Evolutionary conservation across 2,329 filamentous ascomycete species (phyloP), one percentile per base, ranked within the genome.

Genomic region (Beauveria rudraprayagi): DNA sequence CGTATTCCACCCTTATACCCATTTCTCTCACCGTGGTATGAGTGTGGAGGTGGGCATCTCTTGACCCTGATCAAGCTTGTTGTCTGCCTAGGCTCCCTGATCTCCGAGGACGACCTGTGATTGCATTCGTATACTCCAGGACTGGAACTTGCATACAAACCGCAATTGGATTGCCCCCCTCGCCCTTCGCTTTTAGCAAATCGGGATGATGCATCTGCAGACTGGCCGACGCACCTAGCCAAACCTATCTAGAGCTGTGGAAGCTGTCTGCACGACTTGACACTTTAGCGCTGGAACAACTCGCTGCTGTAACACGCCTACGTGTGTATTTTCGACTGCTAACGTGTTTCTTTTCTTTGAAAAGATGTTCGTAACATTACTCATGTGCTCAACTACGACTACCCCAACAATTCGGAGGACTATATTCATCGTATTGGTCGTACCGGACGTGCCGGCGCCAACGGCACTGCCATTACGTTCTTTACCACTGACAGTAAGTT

Each of bases 311-410:
- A 77, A 61, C 75, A 72, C 69, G 71, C 70, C 72, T 60, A 67
- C 70, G 74, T 70, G 74, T 74, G 72, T 52, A 55, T 51, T 37
- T 76, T 76, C 80, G 79, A 78, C 81, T 83, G 80, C 91, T 96
- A 95, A 96, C 90, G 83, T 85, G 77, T 83, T 75, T 80, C 76
- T 81, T 72, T 79, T 66, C 71, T 70, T 70, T 72, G 71, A 73
- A 74, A 97, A 97, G 94, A 99, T 89, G 94, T 99, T 83, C 93
- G 92, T 81, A 96, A 99, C 85, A 99, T 99, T 82, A 97, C 94
- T 80, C 94, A 99, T 82, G 94, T 99, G 80, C 85, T 99, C 81
- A 97, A 97, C 87, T 97, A 97, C 90, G 94, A 97, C 77, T 97
- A 97, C 79, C 93, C 93, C 77, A 97, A 97, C 83, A 97, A 97